These are phyloP conservation scores for Tolypocladium tropicale DNA, from an alignment of 2,329 filamentous ascomycete species.

Conservation along the genomic window DNA sequence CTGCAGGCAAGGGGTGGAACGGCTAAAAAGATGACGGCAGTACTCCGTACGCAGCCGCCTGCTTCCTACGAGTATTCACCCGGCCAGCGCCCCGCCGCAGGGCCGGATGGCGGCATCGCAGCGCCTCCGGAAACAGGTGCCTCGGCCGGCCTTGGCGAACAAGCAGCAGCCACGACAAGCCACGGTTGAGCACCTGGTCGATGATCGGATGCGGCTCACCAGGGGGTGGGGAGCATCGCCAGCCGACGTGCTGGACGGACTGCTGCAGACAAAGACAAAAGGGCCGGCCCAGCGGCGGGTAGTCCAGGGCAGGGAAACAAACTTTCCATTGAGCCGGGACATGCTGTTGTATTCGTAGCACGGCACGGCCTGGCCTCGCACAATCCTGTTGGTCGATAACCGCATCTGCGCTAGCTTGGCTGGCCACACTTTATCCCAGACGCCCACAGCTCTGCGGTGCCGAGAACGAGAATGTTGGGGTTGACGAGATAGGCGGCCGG, in stretches of 20 bases:
- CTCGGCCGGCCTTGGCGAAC: background rate
- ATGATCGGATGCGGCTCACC: background rate
- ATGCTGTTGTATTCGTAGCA: background rate
- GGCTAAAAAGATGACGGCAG: background rate
- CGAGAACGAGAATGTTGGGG: background rate
- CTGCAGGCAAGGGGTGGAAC: background rate
- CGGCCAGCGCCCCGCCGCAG: background rate
- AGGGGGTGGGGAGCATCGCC: background rate
- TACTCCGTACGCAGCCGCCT: background rate
- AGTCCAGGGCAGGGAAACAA: background rate
- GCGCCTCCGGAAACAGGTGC: background rate
- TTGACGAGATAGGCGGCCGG: background rate
- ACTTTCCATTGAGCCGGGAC: background rate
- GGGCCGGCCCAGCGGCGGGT: background rate
- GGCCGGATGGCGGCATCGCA: background rate
- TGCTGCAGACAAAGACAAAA: background rate
- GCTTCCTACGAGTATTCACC: background rate
- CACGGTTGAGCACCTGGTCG: background rate
- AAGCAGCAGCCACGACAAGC: background rate
- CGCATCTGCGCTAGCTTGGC: background rate
- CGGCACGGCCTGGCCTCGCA: background rate
- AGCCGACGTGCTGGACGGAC: background rate
- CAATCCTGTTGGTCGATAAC: background rate
- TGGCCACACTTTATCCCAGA: background rate
- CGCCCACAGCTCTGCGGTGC: background rate